Percentiles rank a stretch among this genome's conserved stretches.
phyloP scores from a whole-genome alignment of 495 filamentous ascomycete genomes.

The Talaromyces stipitatus region DNA sequence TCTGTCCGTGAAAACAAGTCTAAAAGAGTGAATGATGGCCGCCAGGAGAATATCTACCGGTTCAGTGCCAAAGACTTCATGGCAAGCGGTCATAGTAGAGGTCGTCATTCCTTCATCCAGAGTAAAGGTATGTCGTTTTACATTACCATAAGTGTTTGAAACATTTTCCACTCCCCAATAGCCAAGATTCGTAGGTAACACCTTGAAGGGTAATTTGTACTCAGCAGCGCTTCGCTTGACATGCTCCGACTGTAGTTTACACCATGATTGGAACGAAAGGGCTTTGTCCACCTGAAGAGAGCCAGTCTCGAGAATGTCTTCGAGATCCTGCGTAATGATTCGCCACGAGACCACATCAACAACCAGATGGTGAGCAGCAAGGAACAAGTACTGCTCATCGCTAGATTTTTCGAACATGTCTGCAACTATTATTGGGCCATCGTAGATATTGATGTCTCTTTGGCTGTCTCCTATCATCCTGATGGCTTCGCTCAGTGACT shows the following conservation, averaged over 20 bases:
- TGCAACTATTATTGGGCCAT: slow-evolving; percentile 36
- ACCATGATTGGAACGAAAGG: slow-evolving; percentile 62
- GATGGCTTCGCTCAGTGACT: slow-evolving; percentile 22
- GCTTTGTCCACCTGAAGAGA: slow-evolving; percentile 29
- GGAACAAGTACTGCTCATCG: slow-evolving; percentile 50
- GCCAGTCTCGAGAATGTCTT: slow-evolving; percentile 47
- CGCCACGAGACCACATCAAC: slow-evolving; percentile 68
- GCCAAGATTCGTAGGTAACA: slow-evolving; percentile 22
- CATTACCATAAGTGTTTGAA: slow-evolving; percentile 42
- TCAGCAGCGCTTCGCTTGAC: slow-evolving; percentile 14
- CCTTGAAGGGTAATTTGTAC: slow-evolving; percentile 24
- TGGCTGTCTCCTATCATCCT: slow-evolving; percentile 31
- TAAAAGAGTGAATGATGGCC: slow-evolving; percentile 43
- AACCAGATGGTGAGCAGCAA: slow-evolving; percentile 60
- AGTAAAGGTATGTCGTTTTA: slow-evolving; percentile 32
- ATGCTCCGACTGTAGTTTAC: slow-evolving; percentile 35
- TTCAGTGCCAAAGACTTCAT: slow-evolving; percentile 42
- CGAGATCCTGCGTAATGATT: slow-evolving; percentile 57
- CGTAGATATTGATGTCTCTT: slow-evolving; percentile 28
- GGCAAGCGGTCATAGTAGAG: slow-evolving; percentile 32
- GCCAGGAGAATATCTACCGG: slow-evolving; percentile 46
- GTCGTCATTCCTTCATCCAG: slow-evolving; percentile 37
- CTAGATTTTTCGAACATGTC: slow-evolving; percentile 46
- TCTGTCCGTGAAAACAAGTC: slow-evolving; percentile 42
- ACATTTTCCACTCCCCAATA: slow-evolving; percentile 48